Conservation (phyloP, 2,329 filamentous ascomycete genomes). For the Onygenales sp. region DNA sequence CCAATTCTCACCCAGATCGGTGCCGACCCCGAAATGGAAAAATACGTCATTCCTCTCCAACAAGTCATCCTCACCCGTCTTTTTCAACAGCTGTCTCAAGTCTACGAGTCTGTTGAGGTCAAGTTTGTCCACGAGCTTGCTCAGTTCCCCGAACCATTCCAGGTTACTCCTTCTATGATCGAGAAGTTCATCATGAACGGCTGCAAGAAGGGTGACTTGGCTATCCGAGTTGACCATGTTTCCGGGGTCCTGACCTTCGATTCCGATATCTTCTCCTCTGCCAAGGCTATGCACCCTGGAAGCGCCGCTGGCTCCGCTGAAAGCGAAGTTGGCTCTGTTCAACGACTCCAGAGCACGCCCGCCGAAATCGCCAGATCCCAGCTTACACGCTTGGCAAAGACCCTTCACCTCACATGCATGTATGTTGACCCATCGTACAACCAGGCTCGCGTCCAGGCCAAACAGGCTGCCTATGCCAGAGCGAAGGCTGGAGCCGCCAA, state of each 20-base stretch:
- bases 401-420: constrained; percentile 85
- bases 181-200: constrained; percentile 99
- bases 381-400: constrained; percentile 81
- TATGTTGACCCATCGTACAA: constrained; percentile 90
- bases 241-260: constrained; percentile 94
- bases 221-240: constrained; percentile 92
- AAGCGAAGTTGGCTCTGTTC: constrained; percentile 71
- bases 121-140: constrained; percentile 88
- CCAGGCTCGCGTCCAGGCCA: constrained; percentile 67
- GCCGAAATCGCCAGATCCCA: constrained; percentile 96
- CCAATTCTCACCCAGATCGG: constrained; percentile 92
- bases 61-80: constrained; percentile 97
- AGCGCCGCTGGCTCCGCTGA: constrained; percentile 81
- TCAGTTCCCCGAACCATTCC: constrained; percentile 92
- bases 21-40: constrained; percentile 88
- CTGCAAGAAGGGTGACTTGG: constrained; percentile 98
- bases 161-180: constrained; percentile 80
- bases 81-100: constrained; percentile 97
- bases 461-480: constrained; percentile 68
- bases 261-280: constrained; percentile 94
- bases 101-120: constrained; percentile 96
- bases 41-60: constrained; percentile 90
- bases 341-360: constrained; percentile 93
- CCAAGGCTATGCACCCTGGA: constrained; percentile 81
- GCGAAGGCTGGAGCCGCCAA: constrained; percentile 82